phyloP scores from a whole-genome alignment of 306 rosid species.

The Aeschynomene evenia region DNA sequence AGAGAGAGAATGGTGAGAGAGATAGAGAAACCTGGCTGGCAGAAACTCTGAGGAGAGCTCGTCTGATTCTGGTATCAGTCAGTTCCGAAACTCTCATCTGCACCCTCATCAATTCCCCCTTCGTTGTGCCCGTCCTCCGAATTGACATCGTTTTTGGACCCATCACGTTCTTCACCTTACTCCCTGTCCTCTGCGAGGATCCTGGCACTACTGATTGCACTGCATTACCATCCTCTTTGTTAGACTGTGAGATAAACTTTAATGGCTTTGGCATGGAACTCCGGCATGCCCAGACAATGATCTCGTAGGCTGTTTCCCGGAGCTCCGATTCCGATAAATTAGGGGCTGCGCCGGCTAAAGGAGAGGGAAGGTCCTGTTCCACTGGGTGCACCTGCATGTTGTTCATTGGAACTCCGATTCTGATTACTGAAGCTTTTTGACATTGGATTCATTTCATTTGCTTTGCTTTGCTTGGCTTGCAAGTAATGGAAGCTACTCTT shows the following conservation, averaged over 20 bases:
- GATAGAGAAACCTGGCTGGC: constrained; percentile 58
- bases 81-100: constrained; percentile 80
- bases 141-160: constrained; percentile 53
- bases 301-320: constrained; percentile 77
- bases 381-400: constrained; percentile 51
- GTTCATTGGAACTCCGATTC: no score
- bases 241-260: constrained; percentile 61
- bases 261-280: constrained; percentile 61
- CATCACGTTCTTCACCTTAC: constrained; percentile 66
- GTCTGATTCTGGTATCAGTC: constrained; percentile 62
- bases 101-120: constrained; percentile 64
- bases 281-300: constrained; percentile 70
- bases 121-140: constrained; percentile 42
- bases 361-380: constrained; percentile 49
- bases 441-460: no score
- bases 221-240: constrained; percentile 37
- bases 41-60: constrained; percentile 68
- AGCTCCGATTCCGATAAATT: constrained; percentile 57
- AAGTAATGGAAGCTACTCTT: no score
- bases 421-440: constrained; percentile 27
- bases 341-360: constrained; percentile 40
- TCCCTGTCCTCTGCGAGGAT: constrained; percentile 49
- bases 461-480: constrained; percentile 27
- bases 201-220: background rate
- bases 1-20: no score